Conservation (phyloP, 148 eudicot species). For the Rhododendron henanense region DNA sequence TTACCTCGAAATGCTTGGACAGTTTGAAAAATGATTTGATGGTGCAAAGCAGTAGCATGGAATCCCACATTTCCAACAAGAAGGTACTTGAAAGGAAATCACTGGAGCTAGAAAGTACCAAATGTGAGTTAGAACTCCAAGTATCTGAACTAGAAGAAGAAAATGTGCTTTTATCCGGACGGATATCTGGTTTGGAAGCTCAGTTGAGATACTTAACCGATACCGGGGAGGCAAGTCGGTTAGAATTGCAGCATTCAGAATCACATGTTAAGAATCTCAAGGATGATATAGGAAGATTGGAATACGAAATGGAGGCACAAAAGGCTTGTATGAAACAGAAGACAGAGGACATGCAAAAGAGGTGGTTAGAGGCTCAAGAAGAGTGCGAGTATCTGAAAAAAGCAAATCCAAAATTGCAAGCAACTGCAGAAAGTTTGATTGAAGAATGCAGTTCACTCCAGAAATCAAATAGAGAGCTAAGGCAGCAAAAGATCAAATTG, state of each 20-base stretch:
- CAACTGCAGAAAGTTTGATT: constrained; percentile 53
- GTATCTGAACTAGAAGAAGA: constrained; percentile 51
- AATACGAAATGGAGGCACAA: constrained; percentile 37
- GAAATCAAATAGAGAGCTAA: constrained; percentile 50
- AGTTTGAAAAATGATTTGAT: constrained; percentile 29
- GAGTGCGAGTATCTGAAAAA: constrained; percentile 51
- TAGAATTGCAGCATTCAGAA: constrained; percentile 48
- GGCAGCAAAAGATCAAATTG: constrained; percentile 44
- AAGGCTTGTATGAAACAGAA: constrained; percentile 38
- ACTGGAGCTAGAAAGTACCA: constrained; percentile 45
- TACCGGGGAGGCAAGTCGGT: constrained; percentile 46
- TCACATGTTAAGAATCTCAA: constrained; percentile 28
- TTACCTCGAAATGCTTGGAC: constrained; percentile 21
- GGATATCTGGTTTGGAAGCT: constrained; percentile 61
- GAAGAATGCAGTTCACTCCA: constrained; percentile 59
- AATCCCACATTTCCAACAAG: constrained; percentile 32
- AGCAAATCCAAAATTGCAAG: constrained; percentile 49
- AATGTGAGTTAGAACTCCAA: constrained; percentile 44
- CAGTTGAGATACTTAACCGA: constrained; percentile 56
- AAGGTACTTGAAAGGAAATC: constrained; percentile 43
- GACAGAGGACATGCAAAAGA: constrained; percentile 39
- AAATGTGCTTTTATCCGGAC: constrained; percentile 51
- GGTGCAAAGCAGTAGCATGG: constrained; percentile 27
- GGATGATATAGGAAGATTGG: constrained; percentile 38
- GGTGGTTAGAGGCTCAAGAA: constrained; percentile 60